phyloP scores from a whole-genome alignment of 1,139 yeast genomes.

The Candida sp. region DNA sequence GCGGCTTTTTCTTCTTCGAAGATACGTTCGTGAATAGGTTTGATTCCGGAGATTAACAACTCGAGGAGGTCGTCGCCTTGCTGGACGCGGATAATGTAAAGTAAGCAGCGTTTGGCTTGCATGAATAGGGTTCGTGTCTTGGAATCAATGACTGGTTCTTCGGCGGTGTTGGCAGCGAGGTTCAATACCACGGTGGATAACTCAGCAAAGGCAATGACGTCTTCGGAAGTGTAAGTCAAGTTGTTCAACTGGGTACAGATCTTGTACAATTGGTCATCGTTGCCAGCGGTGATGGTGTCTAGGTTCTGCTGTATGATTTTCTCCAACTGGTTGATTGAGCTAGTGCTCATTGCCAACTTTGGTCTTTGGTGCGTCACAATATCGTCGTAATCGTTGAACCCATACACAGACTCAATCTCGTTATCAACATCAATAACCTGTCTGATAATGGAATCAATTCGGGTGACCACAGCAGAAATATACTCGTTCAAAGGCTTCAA shows the following conservation, averaged over 20 bases:
- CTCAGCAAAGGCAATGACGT: slow-evolving; percentile 45
- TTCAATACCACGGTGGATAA: slow-evolving; percentile 41
- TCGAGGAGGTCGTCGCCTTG: slow-evolving; percentile 75
- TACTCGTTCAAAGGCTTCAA: slow-evolving; percentile 83
- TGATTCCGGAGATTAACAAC: slow-evolving; percentile 72
- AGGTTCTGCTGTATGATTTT: slow-evolving; percentile 58
- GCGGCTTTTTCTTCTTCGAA: slow-evolving; percentile 56
- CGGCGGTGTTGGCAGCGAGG: slow-evolving; percentile 56
- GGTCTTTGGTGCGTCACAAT: slow-evolving; percentile 72
- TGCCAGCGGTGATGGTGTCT: slow-evolving; percentile 50
- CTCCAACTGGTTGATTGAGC: slow-evolving; percentile 67
- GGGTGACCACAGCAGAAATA: slow-evolving; percentile 53
- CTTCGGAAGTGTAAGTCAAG: slow-evolving; percentile 41
- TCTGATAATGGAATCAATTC: slow-evolving; percentile 46
- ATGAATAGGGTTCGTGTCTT: slow-evolving; percentile 63
- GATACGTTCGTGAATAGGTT: slow-evolving; percentile 65
- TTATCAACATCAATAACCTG: slow-evolving; percentile 54
- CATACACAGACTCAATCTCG: slow-evolving; percentile 65
- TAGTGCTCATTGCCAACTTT: slow-evolving; percentile 59
- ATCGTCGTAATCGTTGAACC: slow-evolving; percentile 72
- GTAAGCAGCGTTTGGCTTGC: slow-evolving; percentile 80
- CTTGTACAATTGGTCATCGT: slow-evolving; percentile 60
- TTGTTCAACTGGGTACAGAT: slow-evolving; percentile 37
- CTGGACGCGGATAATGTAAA: slow-evolving; percentile 85
- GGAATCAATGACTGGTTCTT: slow-evolving; percentile 45